phyloP scores from a whole-genome alignment of 2,329 filamentous ascomycete genomes.

The Hyphodiscus sp. region DNA sequence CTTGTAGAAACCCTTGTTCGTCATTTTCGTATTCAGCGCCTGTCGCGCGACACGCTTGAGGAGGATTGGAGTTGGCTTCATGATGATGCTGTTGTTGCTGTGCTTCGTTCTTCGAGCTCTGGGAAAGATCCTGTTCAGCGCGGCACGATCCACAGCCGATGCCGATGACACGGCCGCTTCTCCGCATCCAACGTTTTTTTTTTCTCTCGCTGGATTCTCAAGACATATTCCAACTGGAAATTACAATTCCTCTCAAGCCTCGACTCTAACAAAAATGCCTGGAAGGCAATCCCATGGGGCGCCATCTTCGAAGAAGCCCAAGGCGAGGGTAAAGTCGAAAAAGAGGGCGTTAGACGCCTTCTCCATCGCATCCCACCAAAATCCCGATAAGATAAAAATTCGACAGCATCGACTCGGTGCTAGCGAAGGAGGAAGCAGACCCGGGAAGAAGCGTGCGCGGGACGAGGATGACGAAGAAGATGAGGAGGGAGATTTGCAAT shows the following conservation, averaged over 20 bases:
- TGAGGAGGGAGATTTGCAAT: constrained; percentile 31
- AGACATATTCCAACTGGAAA: background rate
- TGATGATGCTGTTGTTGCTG: constrained; percentile 35
- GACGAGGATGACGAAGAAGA: constrained; percentile 38
- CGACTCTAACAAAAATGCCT: constrained; percentile 22
- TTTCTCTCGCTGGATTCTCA: no score
- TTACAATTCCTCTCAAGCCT: background rate
- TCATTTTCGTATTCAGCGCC: constrained; percentile 83
- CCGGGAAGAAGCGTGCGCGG: constrained; percentile 30
- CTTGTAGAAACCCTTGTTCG: constrained; percentile 95
- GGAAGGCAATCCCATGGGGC: constrained; percentile 31
- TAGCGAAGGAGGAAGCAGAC: constrained; percentile 36
- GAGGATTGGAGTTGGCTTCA: constrained; percentile 64
- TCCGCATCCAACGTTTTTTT: background rate
- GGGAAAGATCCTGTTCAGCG: background rate
- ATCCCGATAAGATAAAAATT: constrained; percentile 46
- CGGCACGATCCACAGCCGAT: background rate
- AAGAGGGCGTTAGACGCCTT: constrained; percentile 47
- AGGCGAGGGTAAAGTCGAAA: constrained; percentile 41
- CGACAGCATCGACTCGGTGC: constrained; percentile 53
- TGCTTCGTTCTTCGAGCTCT: background rate
- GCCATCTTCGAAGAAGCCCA: constrained; percentile 26
- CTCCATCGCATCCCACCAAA: constrained; percentile 54
- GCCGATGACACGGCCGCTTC: background rate
- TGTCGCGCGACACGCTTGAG: constrained; percentile 66